These are phyloP conservation scores for Jasminum sambac DNA, from an alignment of 257 asterid species.

Conservation along the genomic window DNA sequence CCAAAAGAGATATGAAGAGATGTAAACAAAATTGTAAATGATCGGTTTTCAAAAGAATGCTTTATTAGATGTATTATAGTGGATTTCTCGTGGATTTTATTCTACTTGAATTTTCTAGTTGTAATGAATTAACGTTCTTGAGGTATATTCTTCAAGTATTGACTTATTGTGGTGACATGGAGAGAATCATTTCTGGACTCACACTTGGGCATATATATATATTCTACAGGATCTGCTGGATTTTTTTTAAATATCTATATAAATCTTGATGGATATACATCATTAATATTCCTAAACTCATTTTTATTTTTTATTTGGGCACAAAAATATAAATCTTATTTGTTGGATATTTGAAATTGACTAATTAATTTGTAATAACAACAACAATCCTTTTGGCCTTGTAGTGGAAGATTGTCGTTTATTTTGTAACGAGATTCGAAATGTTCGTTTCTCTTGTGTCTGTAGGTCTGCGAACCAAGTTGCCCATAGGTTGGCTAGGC, in stretches of 20 bases:
- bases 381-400: no score
- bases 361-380: neutral
- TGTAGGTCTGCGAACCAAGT: no score
- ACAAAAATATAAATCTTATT: neutral
- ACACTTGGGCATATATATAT: constrained; percentile 1
- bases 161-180: neutral
- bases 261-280: neutral
- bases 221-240: neutral
- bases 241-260: neutral
- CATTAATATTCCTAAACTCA: neutral
- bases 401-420: no score
- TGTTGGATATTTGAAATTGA: neutral
- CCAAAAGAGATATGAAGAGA: no score
- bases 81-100: neutral
- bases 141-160: neutral
- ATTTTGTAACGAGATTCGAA: no score
- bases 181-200: neutral
- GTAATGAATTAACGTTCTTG: no score
- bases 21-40: no score
- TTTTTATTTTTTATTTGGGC: neutral
- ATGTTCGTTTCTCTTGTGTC: no score
- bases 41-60: no score
- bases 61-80: neutral
- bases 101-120: neutral
- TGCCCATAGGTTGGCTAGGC: no score